Conservation (phyloP, 2,329 filamentous ascomycete genomes). For the Xylariaceae sp. region DNA sequence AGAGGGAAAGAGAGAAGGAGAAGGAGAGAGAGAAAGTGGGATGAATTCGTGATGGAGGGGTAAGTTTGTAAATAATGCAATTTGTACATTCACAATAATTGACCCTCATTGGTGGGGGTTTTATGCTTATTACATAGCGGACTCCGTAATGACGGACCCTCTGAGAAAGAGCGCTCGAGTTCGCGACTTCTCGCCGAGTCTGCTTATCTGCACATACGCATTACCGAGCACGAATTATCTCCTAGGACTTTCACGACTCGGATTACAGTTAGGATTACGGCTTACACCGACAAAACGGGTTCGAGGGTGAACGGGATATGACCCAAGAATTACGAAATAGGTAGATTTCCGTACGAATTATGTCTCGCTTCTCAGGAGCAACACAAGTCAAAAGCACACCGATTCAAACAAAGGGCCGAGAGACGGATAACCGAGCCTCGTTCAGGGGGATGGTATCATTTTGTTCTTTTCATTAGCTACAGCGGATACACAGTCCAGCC, state of each 20-base stretch:
- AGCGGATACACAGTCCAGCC: constrained; percentile 8
- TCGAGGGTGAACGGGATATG: no score
- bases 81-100: constrained; percentile 23
- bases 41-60: constrained; percentile 26
- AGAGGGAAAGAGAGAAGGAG: background rate
- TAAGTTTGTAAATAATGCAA: constrained; percentile 18
- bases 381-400: background rate
- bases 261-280: no score
- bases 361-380: no score
- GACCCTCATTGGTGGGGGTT: background rate
- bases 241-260: no score
- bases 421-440: background rate
- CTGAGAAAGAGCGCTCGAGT: no score
- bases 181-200: no score
- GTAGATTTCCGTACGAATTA: no score
- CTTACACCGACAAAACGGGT: no score
- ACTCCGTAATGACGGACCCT: background rate
- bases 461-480: constrained; percentile 18
- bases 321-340: no score
- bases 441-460: constrained; percentile 13
- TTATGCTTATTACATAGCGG: background rate
- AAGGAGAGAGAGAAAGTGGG: background rate
- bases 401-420: background rate
- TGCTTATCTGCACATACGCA: background rate
- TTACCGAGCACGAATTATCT: background rate